A percentile compares a stretch with the other conserved stretches of the same genome.
Evolutionary conservation across 179 eudicot genomes (phyloP).

Genomic region (Sideroxylon spinosum): DNA sequence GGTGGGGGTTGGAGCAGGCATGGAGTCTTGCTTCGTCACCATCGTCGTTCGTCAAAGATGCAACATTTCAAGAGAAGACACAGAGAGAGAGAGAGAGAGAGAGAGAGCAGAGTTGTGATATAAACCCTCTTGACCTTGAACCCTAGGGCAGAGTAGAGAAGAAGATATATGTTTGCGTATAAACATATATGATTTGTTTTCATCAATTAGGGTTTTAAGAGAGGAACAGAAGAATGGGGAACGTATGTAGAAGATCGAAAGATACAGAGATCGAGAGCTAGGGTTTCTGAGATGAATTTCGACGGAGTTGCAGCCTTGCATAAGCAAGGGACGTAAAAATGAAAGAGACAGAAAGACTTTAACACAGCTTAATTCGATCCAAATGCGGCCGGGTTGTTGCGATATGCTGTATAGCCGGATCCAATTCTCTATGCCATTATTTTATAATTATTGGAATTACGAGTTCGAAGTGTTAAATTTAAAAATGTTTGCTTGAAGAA

Average conservation of each 20-base stretch:
- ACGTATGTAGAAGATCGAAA: background rate
- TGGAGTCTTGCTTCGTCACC: constrained; percentile 16
- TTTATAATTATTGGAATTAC: too few species aligned
- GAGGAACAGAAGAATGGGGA: background rate
- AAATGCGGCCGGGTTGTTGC: constrained; percentile 4
- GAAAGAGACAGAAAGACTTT: background rate
- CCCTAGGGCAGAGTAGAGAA: background rate
- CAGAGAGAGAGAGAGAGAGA: too few species aligned
- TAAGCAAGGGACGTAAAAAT: background rate
- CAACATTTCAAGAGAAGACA: background rate
- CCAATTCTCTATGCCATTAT: too few species aligned
- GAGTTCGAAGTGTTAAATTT: too few species aligned
- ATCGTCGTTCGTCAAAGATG: background rate
- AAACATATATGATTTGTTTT: background rate
- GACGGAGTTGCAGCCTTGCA: background rate
- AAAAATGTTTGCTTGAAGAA: too few species aligned
- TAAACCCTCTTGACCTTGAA: too few species aligned
- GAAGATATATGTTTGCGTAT: background rate
- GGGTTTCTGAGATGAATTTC: background rate
- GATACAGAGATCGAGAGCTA: background rate
- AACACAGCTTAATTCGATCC: background rate
- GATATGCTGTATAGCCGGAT: too few species aligned
- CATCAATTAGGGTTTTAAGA: constrained; percentile 2
- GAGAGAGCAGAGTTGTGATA: background rate
- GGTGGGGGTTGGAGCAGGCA: constrained; percentile 17